Evolutionary conservation across 805 yeast genomes (phyloP).

Genomic region (Candida odintsovae): DNA sequence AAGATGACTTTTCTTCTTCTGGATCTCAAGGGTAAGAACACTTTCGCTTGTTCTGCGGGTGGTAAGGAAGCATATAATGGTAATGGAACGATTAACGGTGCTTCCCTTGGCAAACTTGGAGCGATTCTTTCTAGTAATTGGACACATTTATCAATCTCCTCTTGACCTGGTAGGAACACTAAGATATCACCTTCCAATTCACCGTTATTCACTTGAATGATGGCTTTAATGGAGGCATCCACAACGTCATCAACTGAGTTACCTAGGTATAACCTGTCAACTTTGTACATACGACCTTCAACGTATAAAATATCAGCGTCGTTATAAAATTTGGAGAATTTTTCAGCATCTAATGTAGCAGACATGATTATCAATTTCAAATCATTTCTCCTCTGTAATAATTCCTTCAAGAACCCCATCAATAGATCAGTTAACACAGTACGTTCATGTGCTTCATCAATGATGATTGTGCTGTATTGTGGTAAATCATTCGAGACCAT

Average conservation of each 20-base stretch:
- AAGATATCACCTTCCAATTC: slow-evolving; percentile 80
- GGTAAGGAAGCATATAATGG: slow-evolving; percentile 95
- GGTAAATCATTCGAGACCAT: slow-evolving; percentile 65
- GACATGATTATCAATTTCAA: slow-evolving; percentile 85
- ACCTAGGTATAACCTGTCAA: slow-evolving; percentile 60
- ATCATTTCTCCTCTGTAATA: slow-evolving; percentile 46
- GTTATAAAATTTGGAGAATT: slow-evolving; percentile 71
- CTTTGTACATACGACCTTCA: slow-evolving; percentile 88
- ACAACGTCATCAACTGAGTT: slow-evolving; percentile 76
- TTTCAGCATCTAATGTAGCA: slow-evolving; percentile 91
- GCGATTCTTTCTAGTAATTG: slow-evolving; percentile 53
- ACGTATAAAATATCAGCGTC: slow-evolving; percentile 79
- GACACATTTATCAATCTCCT: slow-evolving; percentile 87
- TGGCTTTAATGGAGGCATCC: slow-evolving; percentile 67
- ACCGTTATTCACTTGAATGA: slow-evolving; percentile 70
- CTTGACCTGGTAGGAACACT: slow-evolving; percentile 88
- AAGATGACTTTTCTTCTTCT: slow-evolving; percentile 78
- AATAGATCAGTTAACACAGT: slow-evolving; percentile 87
- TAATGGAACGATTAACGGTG: slow-evolving; percentile 68
- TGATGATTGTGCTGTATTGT: slow-evolving; percentile 68
- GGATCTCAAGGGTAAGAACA: slow-evolving; percentile 62
- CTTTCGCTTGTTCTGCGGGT: slow-evolving; percentile 73
- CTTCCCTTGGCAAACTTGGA: slow-evolving; percentile 62
- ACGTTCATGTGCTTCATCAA: slow-evolving; percentile 98
- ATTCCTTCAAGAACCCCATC: slow-evolving; percentile 77